Evolutionary conservation across 345 rosid genomes (phyloP).

Genomic region (Sonneratia alba): DNA sequence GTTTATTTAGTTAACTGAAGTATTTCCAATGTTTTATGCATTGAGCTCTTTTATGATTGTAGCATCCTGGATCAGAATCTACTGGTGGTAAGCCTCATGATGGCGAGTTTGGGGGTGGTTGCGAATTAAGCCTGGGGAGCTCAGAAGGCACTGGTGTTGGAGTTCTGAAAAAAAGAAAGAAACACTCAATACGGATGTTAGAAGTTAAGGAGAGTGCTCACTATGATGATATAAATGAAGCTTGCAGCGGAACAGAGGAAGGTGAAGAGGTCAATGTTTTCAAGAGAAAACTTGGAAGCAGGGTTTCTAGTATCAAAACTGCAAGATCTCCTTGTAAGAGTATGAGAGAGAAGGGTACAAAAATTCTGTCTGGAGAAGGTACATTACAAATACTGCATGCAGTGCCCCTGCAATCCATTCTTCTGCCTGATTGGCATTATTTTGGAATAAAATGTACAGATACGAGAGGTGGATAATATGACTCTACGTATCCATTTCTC

Average conservation of each 20-base stretch:
- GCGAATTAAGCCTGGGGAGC: constrained; percentile 32
- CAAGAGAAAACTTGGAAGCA: constrained; percentile 24
- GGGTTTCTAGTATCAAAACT: constrained; percentile 31
- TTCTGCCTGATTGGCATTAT: background rate
- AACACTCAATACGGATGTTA: constrained; percentile 12
- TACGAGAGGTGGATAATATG: background rate
- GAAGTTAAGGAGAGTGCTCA: constrained; percentile 30
- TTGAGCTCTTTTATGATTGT: background rate
- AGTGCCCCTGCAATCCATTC: constrained; percentile 10
- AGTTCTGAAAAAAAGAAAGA: constrained; percentile 50
- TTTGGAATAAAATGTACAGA: background rate
- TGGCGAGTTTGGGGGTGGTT: constrained; percentile 24
- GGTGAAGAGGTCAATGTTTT: constrained; percentile 32
- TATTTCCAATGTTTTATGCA: background rate
- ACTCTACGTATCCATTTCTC: background rate
- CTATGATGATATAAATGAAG: constrained; percentile 63
- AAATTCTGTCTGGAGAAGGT: constrained; percentile 54
- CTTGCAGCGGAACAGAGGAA: constrained; percentile 80
- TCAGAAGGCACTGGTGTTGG: constrained; percentile 59
- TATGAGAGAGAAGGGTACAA: constrained; percentile 46
- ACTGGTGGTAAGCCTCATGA: constrained; percentile 5
- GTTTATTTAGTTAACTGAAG: background rate
- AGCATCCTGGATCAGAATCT: constrained; percentile 1
- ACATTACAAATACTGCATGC: constrained; percentile 5
- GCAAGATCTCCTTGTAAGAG: constrained; percentile 23